Evolutionary conservation across 129 eudicot species (phyloP), one percentile per base, ranked within the genome.

Genomic region (Artemisia argyi): DNA sequence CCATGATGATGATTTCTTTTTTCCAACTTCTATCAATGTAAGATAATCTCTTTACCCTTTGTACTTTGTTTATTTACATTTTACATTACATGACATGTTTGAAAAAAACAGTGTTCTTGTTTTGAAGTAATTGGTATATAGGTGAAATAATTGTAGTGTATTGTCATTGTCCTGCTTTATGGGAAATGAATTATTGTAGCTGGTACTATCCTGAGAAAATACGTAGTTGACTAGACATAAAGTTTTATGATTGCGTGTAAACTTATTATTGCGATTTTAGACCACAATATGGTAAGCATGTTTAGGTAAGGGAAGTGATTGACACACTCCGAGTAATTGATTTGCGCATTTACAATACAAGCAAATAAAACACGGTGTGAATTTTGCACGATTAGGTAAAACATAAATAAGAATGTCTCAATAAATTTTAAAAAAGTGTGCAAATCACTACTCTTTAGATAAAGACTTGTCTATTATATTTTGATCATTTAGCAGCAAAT

Each of bases 1-100:
- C 8, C 79, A 61, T 22, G 79, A 81, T 42, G 89, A 86, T 35
- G 85, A 82, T 18, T 78, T 81, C 48, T 73, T 80, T 12, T 60
- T 39, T 4, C 72, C 70, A 16, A 73, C 68, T 65, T 77, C 16
- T 22, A 24, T 74, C 58, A 61, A 79, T 17, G 85, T 88, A 55
- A 83, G 87, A 17, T 73, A 73, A 1, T 20, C 0, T 1, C 0
- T 28, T 32, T 11, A 22, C 55, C 68, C 13, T 53, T 76, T 57
- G 18, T 11, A 13, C 3, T 50, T 56, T 42, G 14, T 13, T 19
- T 13, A 22, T 3, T 11, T 8, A 67, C 44, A 0, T n/a, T 53
- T 11, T 18, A 51, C 16, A 11, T 53, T 16, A 55, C 49, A 47
- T 18, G 4, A 9, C 24, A 58, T 58, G 4, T 20, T 17, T 58